Conservation (phyloP, 2,329 filamentous ascomycete genomes). For the Aspergillus phoenicis region DNA sequence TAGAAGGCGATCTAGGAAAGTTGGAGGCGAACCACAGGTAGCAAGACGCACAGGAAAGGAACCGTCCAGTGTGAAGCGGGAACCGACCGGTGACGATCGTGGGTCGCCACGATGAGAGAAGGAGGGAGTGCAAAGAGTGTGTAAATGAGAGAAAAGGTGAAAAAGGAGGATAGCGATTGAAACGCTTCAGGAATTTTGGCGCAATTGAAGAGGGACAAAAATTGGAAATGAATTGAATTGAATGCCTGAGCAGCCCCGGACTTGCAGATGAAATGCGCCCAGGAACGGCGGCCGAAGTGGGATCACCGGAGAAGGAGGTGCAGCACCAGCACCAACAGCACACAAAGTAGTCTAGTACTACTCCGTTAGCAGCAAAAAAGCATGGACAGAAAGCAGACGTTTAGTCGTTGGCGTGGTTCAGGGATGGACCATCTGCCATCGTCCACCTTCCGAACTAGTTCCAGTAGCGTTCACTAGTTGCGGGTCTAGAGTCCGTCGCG, state of each 20-base stretch:
- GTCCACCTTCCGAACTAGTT: background rate
- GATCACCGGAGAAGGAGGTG: background rate
- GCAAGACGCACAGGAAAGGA: background rate
- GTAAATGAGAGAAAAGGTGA: background rate
- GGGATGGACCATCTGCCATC: background rate
- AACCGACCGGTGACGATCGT: constrained; percentile 1
- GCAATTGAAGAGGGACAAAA: background rate
- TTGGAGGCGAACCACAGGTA: background rate
- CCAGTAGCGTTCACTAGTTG: background rate
- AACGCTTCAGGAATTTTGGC: background rate
- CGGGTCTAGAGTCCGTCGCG: background rate
- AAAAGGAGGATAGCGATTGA: background rate
- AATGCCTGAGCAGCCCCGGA: background rate
- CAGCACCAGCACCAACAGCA: background rate
- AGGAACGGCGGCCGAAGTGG: background rate
- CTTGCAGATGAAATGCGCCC: background rate
- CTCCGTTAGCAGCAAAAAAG: background rate
- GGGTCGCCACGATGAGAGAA: background rate
- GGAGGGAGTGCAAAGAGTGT: no score
- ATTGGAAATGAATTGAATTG: background rate
- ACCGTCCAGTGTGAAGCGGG: background rate
- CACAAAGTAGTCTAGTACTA: background rate
- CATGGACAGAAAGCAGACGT: background rate
- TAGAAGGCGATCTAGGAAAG: background rate
- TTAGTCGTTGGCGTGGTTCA: background rate